Evolutionary conservation across 2,329 filamentous ascomycete genomes (phyloP).

Genomic region (Pestalotiopsis sp.): DNA sequence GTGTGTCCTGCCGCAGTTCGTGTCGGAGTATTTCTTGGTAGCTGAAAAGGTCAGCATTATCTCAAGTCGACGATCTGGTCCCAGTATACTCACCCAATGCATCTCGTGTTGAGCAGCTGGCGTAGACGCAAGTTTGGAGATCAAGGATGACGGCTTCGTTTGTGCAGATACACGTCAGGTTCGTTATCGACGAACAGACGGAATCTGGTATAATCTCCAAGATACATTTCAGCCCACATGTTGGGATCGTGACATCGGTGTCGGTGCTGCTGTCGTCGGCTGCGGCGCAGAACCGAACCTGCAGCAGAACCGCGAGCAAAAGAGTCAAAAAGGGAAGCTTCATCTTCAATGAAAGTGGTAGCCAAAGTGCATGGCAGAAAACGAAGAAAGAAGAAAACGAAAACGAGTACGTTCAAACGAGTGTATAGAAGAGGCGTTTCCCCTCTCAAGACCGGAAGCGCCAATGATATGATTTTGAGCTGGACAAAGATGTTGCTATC

Average conservation of each 20-base stretch:
- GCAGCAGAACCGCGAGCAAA: neutral
- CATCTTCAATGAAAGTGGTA: neutral
- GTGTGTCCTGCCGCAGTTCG: neutral
- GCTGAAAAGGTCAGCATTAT: neutral
- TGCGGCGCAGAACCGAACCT: neutral
- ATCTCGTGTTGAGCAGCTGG: neutral
- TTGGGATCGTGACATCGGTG: neutral
- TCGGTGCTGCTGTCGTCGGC: neutral
- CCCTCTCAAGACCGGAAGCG: neutral
- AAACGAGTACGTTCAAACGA: neutral
- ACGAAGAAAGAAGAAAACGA: neutral
- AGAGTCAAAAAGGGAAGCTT: neutral
- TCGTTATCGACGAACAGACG: neutral
- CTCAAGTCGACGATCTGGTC: neutral
- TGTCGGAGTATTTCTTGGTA: neutral
- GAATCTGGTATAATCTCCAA: neutral
- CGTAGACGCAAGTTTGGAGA: neutral
- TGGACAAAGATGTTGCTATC: neutral
- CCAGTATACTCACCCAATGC: neutral
- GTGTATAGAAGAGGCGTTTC: neutral
- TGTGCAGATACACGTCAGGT: slow-evolving; percentile 3
- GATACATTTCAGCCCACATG: neutral
- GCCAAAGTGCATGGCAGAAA: neutral
- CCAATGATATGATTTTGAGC: neutral
- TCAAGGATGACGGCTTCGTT: neutral